Base-by-base conservation (phyloP, 2,329 filamentous ascomycete genomes). In the Microdochium trichocladiopsis region DNA sequence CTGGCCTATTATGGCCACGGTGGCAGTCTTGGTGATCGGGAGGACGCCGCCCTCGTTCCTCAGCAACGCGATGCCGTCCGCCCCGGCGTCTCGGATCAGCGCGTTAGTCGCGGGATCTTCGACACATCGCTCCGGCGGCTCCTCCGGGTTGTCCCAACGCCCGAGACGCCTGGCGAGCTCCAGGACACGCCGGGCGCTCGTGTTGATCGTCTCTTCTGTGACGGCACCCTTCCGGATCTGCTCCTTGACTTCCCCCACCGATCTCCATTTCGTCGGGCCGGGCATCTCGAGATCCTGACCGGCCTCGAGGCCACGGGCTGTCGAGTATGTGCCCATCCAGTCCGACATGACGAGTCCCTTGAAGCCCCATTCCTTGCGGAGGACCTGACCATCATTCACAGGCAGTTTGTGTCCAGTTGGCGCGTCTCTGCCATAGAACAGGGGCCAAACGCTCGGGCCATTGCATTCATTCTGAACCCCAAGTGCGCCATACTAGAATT, bases 61-160 rank as follows among this genome's bases (percentile, higher is more conserved):
- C 49, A 91, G 70, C 14, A 92, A 73, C 1, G 90, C 86, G 10
- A 89, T n/a, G n/a, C n/a, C n/a, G n/a, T n/a, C n/a, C n/a, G n/a
- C n/a, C n/a, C n/a, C n/a, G n/a, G n/a, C n/a, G 51, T 77, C 75
- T n/a, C 88, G 77, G 21, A 90, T 37, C 33, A 37, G 33, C 33
- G 33, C 77, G 48, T 90, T 71, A 14, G 75, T 77, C 4, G 83
- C 78, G 33, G 82, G 83, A 63, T 87, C 78, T 0, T 78, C 74
- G 0, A 79, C 86, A 61, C 89, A 73, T 6, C 75, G 70, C 0
- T 71, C 74, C 48, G 67, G 70, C 63, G 85, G 82, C 0, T 74
- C 70, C 0, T 77, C 80, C 33, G 33, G 33, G 33, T 37, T 6
- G 14, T 37, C 33, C 33, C 33, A 37, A n/a, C 33, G 33, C 6